These are phyloP conservation scores for Suaeda aralocaspica DNA, from an alignment of 148 eudicot species.

Conservation along the genomic window DNA sequence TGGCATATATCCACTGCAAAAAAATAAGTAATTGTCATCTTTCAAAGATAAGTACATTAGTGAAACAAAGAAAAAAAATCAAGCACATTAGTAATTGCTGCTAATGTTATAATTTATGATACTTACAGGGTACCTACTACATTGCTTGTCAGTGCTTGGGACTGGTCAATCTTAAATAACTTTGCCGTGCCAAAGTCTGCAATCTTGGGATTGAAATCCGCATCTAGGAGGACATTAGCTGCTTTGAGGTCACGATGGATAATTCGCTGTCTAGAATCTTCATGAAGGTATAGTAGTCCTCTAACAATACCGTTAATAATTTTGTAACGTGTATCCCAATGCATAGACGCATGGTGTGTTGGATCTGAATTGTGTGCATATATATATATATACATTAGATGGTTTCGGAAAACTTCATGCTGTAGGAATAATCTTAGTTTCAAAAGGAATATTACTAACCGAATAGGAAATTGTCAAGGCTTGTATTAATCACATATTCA, in stretches of 20 bases:
- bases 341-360: not conserved
- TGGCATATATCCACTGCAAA: conserved; percentile 26
- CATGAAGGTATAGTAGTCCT: conserved; percentile 34
- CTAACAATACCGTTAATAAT: conserved; percentile 31
- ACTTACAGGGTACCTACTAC: conserved; percentile 30
- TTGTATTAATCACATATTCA: conserved; percentile 10
- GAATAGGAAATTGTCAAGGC: conserved; percentile 12
- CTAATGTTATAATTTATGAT: not conserved
- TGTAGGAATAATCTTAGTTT: not conserved
- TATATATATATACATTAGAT: not conserved
- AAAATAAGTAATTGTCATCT: not conserved
- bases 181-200: conserved; percentile 40
- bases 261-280: conserved; percentile 27
- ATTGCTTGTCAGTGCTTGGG: conserved; percentile 21
- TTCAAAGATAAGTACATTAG: not conserved
- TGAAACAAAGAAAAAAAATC: not conserved
- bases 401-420: not conserved
- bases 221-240: conserved; percentile 27
- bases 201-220: conserved; percentile 32
- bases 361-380: conserved; percentile 8
- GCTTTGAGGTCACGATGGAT: conserved; percentile 38
- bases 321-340: conserved; percentile 26
- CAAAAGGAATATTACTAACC: not conserved
- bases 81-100: no score
- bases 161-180: conserved; percentile 19